Base-by-base conservation (phyloP, 768 basidiomycete genomes). In the Suillus variegatus region DNA sequence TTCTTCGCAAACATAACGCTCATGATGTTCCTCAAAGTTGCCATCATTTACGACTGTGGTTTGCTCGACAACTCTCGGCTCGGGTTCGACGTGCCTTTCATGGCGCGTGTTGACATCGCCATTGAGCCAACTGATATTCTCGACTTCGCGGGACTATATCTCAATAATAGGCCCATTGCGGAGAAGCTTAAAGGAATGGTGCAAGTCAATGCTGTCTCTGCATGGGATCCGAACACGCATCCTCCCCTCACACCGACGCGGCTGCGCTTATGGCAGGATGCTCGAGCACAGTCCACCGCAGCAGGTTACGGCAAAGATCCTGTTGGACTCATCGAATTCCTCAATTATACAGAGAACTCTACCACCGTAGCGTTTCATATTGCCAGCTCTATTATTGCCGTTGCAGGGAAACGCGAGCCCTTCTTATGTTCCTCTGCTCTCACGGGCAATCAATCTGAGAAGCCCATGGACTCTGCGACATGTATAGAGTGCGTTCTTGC, bases 321-420 rank as follows among this genome's bases (percentile, higher is more conserved):
- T 6, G 61, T 70, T 28, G 69, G 69, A 7, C 56, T 70, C 0
- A 14, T 70, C 6, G 69, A 70, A 22, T 70, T 70, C 46, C 65
- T 71, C 57, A 71, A 70, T 38, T 66, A 68, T 58, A 68, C 61
- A 8, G 66, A 68, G 7, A 62, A 70, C 52, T 70, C 62, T 3
- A 61, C 64, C 40, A 70, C 66, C 9, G n/a, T 44, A 1, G 69
- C 61, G 6, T 46, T 71, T 6, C 61, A 61, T 9, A 28, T 68
- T 20, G 22, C 38, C 32, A 5, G 61, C 9, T 38, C 49, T 18
- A 22, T 67, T 1, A 56, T 64, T 40, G 41, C 65, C 41, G 0
- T 61, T 12, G 70, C 65, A 0, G 64, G 38, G 32, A 40, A 46
- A 16, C 62, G 65, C 9, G 65, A 68, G 1, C 70, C 69, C 3